Percentiles rank a stretch among this genome's conserved stretches.
These are phyloP conservation scores for Botryosphaeria agaves DNA, from an alignment of 2,329 filamentous ascomycete species.

Conservation along the genomic window DNA sequence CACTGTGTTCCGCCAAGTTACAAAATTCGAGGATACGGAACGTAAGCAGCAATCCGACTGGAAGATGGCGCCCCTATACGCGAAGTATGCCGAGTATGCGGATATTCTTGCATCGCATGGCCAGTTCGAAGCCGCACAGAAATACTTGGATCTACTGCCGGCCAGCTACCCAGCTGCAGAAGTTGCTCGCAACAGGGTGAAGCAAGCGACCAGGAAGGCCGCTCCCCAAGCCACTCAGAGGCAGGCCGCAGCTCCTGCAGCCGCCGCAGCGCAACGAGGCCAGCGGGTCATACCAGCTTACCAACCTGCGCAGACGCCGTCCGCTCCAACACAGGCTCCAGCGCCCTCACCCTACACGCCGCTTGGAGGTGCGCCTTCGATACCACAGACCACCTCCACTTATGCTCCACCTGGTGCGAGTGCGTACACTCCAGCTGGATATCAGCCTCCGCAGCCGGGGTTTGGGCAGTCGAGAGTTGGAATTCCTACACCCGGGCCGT, in stretches of 20 bases:
- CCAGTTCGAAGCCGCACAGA: conserved; percentile 70
- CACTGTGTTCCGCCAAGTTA: conserved; percentile 85
- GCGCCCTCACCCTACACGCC: conserved; percentile 10
- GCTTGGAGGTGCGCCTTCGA: conserved; percentile 17
- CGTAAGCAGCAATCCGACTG: conserved; percentile 55
- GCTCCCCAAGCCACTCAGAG: conserved; percentile 23
- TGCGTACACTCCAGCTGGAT: conserved; percentile 11
- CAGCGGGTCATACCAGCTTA: conserved; percentile 19
- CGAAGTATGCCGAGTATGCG: conserved; percentile 93
- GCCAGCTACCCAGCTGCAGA: conserved; percentile 72
- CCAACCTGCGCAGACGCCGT: conserved; percentile 12
- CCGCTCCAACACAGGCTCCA: conserved; percentile 4
- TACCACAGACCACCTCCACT: too few species aligned
- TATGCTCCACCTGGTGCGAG: conserved; percentile 15
- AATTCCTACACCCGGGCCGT: conserved; percentile 14
- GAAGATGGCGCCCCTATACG: conserved; percentile 78
- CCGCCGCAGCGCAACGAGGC: conserved; percentile 12
- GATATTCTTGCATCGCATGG: conserved; percentile 88
- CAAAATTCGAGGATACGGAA: conserved; percentile 75
- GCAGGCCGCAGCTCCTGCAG: conserved; percentile 19
- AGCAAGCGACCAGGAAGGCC: conserved; percentile 58
- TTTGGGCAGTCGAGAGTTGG: conserved; percentile 1
- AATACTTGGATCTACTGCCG: conserved; percentile 79
- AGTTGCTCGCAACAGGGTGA: conserved; percentile 68
- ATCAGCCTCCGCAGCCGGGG: conserved; percentile 28